A percentile compares a stretch with the other conserved stretches of the same genome.
Evolutionary conservation across 768 basidiomycete species (phyloP).

Genomic region (Russula compacta): DNA sequence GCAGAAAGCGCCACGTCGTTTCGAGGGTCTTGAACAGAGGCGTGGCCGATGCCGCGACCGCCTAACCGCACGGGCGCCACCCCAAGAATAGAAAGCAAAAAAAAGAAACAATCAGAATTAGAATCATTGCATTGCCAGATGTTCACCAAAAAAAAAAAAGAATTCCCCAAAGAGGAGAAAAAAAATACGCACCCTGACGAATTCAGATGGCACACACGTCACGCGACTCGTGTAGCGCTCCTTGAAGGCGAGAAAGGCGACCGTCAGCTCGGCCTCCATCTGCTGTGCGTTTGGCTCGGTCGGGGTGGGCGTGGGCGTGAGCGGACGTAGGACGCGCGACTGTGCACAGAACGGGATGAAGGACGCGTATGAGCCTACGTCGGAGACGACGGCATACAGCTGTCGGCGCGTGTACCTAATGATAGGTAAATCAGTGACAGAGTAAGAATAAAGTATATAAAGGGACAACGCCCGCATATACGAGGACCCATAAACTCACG

Average conservation of each 20-base stretch:
- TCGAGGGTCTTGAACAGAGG: conserved; percentile 64
- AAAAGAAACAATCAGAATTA: not conserved
- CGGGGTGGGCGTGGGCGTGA: conserved; percentile 21
- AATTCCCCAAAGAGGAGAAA: not conserved
- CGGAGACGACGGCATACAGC: conserved; percentile 78
- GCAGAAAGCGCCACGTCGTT: conserved; percentile 68
- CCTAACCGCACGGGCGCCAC: conserved; percentile 35
- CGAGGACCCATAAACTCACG: conserved; percentile 46
- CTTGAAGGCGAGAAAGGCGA: conserved; percentile 79
- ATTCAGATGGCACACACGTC: conserved; percentile 65
- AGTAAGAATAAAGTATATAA: conserved; percentile 6
- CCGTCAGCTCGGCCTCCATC: conserved; percentile 79
- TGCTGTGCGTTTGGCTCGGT: conserved; percentile 23
- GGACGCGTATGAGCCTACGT: conserved; percentile 74
- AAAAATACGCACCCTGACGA: conserved; percentile 57
- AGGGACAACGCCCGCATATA: conserved; percentile 10
- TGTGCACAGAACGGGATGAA: conserved; percentile 87
- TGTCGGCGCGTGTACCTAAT: conserved; percentile 67
- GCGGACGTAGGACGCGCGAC: conserved; percentile 50
- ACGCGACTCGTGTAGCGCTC: conserved; percentile 87
- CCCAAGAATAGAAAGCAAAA: too few species aligned
- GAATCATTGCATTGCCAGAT: not conserved
- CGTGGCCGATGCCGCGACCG: conserved; percentile 59
- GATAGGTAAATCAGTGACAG: not conserved
- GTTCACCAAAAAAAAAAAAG: not conserved